These are phyloP conservation scores for Sphagnum fallax DNA, from an alignment of 228 moss, liverwort and hornwort species.

Conservation along the genomic window DNA sequence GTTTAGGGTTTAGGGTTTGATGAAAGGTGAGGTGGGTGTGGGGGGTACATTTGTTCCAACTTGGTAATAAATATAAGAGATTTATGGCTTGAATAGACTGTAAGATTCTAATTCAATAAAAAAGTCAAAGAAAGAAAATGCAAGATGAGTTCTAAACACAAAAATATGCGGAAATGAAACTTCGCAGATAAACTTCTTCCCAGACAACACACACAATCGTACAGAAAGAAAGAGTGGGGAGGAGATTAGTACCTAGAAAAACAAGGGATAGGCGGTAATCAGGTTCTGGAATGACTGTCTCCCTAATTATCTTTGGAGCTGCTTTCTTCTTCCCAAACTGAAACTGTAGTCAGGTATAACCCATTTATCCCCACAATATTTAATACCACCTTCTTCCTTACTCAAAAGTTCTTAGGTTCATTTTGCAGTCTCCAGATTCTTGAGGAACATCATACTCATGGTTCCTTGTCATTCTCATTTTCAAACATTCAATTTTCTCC, in stretches of 20 bases:
- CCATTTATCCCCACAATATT: not conserved
- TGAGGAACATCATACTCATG: not conserved
- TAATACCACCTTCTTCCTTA: not conserved
- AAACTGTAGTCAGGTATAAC: not conserved
- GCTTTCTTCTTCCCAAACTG: conserved; percentile 49
- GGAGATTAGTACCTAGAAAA: conserved; percentile 40
- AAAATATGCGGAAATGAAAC: too few species aligned
- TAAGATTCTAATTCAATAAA: too few species aligned
- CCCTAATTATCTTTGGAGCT: conserved; percentile 14
- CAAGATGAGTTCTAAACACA: too few species aligned
- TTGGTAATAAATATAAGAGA: too few species aligned
- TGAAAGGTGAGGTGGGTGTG: too few species aligned
- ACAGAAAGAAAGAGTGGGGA: too few species aligned
- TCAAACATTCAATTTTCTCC: not conserved
- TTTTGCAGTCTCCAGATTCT: not conserved
- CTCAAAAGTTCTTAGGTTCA: not conserved
- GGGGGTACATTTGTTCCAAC: too few species aligned
- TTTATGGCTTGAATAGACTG: too few species aligned
- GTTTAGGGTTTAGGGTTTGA: too few species aligned
- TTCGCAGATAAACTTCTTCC: too few species aligned
- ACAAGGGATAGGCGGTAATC: conserved; percentile 61
- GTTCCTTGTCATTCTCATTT: not conserved
- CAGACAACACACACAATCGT: too few species aligned
- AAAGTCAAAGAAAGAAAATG: too few species aligned
- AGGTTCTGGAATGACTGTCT: conserved; percentile 66